Evolutionary conservation across 495 filamentous ascomycete genomes (phyloP).

Genomic region (Xylaria castorea): DNA sequence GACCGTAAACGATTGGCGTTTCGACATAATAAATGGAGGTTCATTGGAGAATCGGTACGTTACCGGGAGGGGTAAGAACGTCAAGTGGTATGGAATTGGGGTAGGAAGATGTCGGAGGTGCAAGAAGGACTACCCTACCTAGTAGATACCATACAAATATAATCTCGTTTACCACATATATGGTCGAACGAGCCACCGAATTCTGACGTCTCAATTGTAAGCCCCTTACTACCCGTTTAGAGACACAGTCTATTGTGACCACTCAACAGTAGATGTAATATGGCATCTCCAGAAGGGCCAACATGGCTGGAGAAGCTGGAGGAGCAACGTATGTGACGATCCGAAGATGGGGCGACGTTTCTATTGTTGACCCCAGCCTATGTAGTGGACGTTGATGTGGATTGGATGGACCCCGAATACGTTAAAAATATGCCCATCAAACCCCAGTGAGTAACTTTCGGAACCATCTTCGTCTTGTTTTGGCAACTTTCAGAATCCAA

Average conservation of each 20-base stretch:
- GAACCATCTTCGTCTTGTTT: no score
- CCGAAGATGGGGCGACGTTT: background rate
- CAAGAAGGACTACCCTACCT: background rate
- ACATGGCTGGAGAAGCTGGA: slow-evolving; percentile 41
- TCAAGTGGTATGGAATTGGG: background rate
- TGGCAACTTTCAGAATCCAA: no score
- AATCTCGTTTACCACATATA: background rate
- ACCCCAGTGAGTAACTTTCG: slow-evolving; percentile 32
- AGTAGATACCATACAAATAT: background rate
- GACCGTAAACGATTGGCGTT: slow-evolving; percentile 14
- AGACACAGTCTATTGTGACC: background rate
- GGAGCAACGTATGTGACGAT: slow-evolving; percentile 30
- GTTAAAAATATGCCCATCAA: slow-evolving; percentile 52
- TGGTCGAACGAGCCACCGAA: background rate
- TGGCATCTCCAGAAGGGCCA: slow-evolving; percentile 9
- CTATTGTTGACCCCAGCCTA: slow-evolving; percentile 12
- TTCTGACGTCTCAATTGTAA: background rate
- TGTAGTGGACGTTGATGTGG: slow-evolving; percentile 47
- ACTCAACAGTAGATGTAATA: background rate
- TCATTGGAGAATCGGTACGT: slow-evolving; percentile 15
- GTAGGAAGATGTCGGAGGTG: background rate
- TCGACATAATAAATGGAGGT: slow-evolving; percentile 1
- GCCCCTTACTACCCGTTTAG: background rate
- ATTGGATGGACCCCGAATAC: slow-evolving; percentile 51
- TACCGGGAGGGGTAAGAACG: slow-evolving; percentile 19